A percentile compares a stretch with the other conserved stretches of the same genome.
These are phyloP conservation scores for Pyricularia pennisetigena DNA, from an alignment of 2,329 filamentous ascomycete genomes.

Conservation along the genomic window DNA sequence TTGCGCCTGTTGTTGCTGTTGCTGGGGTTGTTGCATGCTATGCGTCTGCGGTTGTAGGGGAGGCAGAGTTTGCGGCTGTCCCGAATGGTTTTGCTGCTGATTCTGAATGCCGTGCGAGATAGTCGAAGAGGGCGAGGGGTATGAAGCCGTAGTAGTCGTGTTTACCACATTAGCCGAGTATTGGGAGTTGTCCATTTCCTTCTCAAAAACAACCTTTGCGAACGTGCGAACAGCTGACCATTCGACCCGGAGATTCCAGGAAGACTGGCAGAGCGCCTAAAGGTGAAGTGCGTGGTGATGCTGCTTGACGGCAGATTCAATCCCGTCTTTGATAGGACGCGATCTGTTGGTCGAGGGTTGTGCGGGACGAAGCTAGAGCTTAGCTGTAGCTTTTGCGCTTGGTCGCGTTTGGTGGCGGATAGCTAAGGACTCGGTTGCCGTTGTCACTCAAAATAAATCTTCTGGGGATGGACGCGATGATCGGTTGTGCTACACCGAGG, in stretches of 20 bases:
- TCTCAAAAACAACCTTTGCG: slow-evolving; percentile 18
- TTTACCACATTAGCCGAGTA: slow-evolving; percentile 21
- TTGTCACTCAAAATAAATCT: neutral
- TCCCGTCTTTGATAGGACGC: neutral
- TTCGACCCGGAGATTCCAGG: slow-evolving; percentile 24
- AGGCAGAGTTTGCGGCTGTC: slow-evolving; percentile 18
- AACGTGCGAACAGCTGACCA: slow-evolving; percentile 40
- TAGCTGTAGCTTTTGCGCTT: neutral
- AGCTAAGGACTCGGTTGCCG: neutral
- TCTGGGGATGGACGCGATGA: neutral
- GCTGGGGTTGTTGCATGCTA: slow-evolving; percentile 28
- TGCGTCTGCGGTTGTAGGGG: slow-evolving; percentile 27
- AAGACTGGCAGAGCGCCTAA: neutral
- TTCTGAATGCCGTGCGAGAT: slow-evolving; percentile 15
- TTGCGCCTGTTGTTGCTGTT: neutral
- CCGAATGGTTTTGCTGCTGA: neutral
- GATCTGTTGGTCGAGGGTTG: neutral
- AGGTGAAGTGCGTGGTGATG: neutral
- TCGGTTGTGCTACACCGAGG: neutral
- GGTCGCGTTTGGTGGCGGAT: neutral
- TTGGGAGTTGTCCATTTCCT: slow-evolving; percentile 18
- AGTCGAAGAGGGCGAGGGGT: slow-evolving; percentile 16
- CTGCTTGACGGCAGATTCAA: neutral
- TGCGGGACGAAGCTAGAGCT: neutral
- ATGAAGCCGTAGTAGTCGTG: slow-evolving; percentile 18